These are phyloP conservation scores for Parmelia sp. DNA, from an alignment of 495 filamentous ascomycete species.

Conservation along the genomic window DNA sequence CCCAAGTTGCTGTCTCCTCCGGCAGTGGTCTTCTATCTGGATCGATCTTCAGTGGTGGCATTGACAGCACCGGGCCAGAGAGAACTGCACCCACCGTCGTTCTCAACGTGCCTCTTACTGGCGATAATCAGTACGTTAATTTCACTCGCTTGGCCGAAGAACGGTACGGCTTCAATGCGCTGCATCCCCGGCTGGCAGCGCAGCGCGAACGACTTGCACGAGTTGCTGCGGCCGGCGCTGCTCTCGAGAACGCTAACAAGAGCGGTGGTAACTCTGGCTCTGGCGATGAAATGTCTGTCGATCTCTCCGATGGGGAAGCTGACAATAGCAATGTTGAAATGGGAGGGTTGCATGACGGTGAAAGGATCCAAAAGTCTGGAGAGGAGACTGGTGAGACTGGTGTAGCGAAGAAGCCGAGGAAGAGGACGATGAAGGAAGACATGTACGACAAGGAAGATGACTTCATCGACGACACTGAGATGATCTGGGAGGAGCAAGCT, in stretches of 20 bases:
- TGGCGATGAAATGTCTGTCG: conserved; percentile 60
- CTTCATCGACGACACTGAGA: conserved; percentile 93
- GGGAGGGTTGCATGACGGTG: conserved; percentile 54
- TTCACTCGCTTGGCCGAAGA: conserved; percentile 92
- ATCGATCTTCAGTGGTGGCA: conserved; percentile 51
- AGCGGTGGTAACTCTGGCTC: conserved; percentile 27
- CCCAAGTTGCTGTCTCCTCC: conserved; percentile 49
- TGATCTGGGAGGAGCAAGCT: conserved; percentile 93
- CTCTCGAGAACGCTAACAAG: conserved; percentile 61
- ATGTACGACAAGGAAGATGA: conserved; percentile 95
- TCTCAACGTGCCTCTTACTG: conserved; percentile 71
- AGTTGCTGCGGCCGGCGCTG: conserved; percentile 76
- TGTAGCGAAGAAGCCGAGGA: conserved; percentile 57
- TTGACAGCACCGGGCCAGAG: conserved; percentile 36
- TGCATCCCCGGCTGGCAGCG: conserved; percentile 85
- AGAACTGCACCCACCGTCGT: conserved; percentile 73
- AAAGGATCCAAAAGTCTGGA: conserved; percentile 21
- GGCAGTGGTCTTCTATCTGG: conserved; percentile 64
- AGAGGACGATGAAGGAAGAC: conserved; percentile 83
- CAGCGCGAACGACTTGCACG: conserved; percentile 73
- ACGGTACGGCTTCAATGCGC: conserved; percentile 85
- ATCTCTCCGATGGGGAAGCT: conserved; percentile 49
- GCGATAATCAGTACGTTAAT: conserved; percentile 84
- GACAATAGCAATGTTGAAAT: conserved; percentile 72
- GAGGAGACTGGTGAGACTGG: conserved; percentile 41